Conservation (phyloP, 2,329 filamentous ascomycete species). For the Colletotrichum agaves region DNA sequence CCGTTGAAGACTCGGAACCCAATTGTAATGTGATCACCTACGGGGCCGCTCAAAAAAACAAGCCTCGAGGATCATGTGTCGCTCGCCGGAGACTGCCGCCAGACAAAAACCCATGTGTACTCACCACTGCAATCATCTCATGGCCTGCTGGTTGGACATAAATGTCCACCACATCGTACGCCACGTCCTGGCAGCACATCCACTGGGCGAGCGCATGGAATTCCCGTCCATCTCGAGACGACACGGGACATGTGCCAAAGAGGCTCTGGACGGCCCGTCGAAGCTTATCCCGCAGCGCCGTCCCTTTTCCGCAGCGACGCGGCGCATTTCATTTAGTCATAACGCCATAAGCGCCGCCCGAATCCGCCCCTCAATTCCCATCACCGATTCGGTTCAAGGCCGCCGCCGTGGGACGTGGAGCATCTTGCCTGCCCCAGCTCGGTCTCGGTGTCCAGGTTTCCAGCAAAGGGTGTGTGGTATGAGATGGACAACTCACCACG, state of each 20-base stretch:
- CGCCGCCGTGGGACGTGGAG: not conserved
- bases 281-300: constrained; percentile 16
- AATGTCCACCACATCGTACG: not conserved
- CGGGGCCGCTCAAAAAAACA: not conserved
- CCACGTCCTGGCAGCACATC: constrained; percentile 1
- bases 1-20: not conserved
- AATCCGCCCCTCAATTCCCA: constrained; percentile 1
- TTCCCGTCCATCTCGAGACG: not conserved
- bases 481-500: not conserved
- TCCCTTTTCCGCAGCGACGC: not conserved
- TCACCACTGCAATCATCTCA: not conserved
- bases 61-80: not conserved
- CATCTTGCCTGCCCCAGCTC: not conserved
- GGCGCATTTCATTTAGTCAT: constrained; percentile 15
- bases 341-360: constrained; percentile 33
- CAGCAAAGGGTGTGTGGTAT: too few species aligned
- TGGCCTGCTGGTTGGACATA: not conserved
- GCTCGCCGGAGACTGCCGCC: constrained; percentile 11
- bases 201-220: not conserved
- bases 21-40: not conserved
- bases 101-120: not conserved
- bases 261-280: constrained; percentile 5
- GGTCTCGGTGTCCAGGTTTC: not conserved
- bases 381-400: not conserved
- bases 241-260: not conserved